These are phyloP conservation scores for Termitomyces sp. DNA, from an alignment of 768 basidiomycete genomes.

Conservation along the genomic window DNA sequence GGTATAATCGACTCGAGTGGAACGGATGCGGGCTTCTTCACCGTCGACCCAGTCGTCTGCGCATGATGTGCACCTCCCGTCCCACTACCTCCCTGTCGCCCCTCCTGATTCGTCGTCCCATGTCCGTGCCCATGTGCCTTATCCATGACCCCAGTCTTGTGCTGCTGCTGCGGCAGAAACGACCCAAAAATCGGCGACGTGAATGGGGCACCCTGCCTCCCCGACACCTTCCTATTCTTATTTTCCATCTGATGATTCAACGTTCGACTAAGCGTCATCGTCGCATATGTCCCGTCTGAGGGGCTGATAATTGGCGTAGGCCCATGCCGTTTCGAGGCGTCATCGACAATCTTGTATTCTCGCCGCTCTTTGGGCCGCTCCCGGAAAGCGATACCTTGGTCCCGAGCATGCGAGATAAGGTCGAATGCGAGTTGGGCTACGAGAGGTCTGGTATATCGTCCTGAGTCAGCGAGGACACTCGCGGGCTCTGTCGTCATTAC, in stretches of 20 bases:
- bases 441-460: constrained; percentile 55
- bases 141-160: constrained; percentile 27
- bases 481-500: constrained; percentile 81
- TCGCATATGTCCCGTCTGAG: constrained; percentile 35
- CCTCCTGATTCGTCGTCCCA: constrained; percentile 10
- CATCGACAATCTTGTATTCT: constrained; percentile 23
- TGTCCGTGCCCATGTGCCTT: constrained; percentile 3
- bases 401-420: constrained; percentile 63
- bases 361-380: constrained; percentile 46
- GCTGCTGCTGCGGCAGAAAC: constrained; percentile 48
- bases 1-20: constrained; percentile 84
- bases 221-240: constrained; percentile 28
- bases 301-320: constrained; percentile 40
- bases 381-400: constrained; percentile 46
- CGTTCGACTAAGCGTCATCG: constrained; percentile 41
- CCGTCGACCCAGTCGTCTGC: constrained; percentile 4
- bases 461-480: constrained; percentile 71
- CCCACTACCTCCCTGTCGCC: constrained; percentile 24
- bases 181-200: constrained; percentile 58
- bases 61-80: not conserved
- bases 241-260: constrained; percentile 31
- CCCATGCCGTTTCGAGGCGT: constrained; percentile 24
- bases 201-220: constrained; percentile 31
- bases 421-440: constrained; percentile 60
- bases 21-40: constrained; percentile 40